phyloP scores from a whole-genome alignment of 306 rosid species.

The Prunus mongolica region DNA sequence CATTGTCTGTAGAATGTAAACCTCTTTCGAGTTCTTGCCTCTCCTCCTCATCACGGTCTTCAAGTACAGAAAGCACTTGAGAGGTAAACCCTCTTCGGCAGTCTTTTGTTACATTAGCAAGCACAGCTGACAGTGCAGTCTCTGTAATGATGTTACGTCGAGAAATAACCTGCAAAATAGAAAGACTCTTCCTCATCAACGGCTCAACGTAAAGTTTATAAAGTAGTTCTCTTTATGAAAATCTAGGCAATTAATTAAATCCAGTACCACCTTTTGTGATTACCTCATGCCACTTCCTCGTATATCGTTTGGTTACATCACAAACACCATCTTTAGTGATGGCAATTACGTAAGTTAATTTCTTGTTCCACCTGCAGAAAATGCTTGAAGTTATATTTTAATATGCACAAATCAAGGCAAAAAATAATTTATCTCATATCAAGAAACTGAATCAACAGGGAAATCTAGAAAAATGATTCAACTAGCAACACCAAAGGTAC shows the following conservation, averaged over 20 bases:
- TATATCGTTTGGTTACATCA: slow-evolving; percentile 92
- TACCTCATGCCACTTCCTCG: slow-evolving; percentile 94
- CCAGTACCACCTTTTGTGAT: neutral
- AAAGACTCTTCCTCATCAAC: neutral
- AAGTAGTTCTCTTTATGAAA: neutral
- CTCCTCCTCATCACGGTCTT: slow-evolving; percentile 67
- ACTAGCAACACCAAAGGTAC: slow-evolving; percentile 33
- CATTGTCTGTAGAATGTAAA: slow-evolving; percentile 46
- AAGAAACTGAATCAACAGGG: slow-evolving; percentile 16
- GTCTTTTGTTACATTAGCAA: slow-evolving; percentile 50
- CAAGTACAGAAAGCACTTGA: slow-evolving; percentile 52
- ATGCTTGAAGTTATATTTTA: neutral
- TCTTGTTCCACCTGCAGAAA: slow-evolving; percentile 71
- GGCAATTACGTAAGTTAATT: slow-evolving; percentile 71
- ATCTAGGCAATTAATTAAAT: neutral
- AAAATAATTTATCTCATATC: slow-evolving; percentile 16
- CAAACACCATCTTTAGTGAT: slow-evolving; percentile 68
- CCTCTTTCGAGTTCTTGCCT: slow-evolving; percentile 50
- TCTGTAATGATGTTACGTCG: slow-evolving; percentile 57
- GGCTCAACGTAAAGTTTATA: neutral
- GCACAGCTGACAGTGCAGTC: slow-evolving; percentile 49
- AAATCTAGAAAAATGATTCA: slow-evolving; percentile 12
- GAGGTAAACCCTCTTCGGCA: slow-evolving; percentile 52
- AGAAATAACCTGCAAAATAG: slow-evolving; percentile 62
- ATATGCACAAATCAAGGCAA: neutral